phyloP scores from a whole-genome alignment of 1,284 basidiomycete genomes.

The Naganishia sp. region DNA sequence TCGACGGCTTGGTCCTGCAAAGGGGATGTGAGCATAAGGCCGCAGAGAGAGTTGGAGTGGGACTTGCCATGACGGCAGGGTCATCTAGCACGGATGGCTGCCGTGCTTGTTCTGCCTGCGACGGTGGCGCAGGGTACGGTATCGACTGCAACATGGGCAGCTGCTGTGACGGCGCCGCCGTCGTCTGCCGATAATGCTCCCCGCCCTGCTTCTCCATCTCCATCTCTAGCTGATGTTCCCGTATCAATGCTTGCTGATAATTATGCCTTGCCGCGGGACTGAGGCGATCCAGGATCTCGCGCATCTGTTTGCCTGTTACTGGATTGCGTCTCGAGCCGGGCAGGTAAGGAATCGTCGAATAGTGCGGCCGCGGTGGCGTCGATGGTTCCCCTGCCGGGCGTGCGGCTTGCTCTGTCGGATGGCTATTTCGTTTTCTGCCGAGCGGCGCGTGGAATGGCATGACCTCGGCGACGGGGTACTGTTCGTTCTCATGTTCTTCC shows the following conservation, averaged over 20 bases:
- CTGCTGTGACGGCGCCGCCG: not conserved
- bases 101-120: not conserved
- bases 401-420: not conserved
- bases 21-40: not conserved
- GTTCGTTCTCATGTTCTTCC: slow-evolving; percentile 14
- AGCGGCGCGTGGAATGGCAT: slow-evolving; percentile 12
- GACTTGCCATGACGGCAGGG: slow-evolving; percentile 47
- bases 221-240: slow-evolving; percentile 22
- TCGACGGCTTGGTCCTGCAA: slow-evolving; percentile 50
- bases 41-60: not conserved
- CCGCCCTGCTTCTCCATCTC: slow-evolving; percentile 11
- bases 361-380: slow-evolving; percentile 5
- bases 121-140: not conserved
- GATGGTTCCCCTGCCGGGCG: not conserved
- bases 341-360: slow-evolving; percentile 15
- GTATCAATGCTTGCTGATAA: slow-evolving; percentile 21
- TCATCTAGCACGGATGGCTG: slow-evolving; percentile 38
- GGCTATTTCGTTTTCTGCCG: slow-evolving; percentile 4
- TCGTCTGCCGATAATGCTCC: not conserved
- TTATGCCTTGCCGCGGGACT: slow-evolving; percentile 17
- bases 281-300: slow-evolving; percentile 16
- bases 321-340: slow-evolving; percentile 10
- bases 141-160: not conserved
- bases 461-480: slow-evolving; percentile 10
- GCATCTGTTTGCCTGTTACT: slow-evolving; percentile 20